A percentile compares a stretch with the other conserved stretches of the same genome.
These are phyloP conservation scores for Geoglossum glabrum DNA, from an alignment of 495 filamentous ascomycete species.

Conservation along the genomic window DNA sequence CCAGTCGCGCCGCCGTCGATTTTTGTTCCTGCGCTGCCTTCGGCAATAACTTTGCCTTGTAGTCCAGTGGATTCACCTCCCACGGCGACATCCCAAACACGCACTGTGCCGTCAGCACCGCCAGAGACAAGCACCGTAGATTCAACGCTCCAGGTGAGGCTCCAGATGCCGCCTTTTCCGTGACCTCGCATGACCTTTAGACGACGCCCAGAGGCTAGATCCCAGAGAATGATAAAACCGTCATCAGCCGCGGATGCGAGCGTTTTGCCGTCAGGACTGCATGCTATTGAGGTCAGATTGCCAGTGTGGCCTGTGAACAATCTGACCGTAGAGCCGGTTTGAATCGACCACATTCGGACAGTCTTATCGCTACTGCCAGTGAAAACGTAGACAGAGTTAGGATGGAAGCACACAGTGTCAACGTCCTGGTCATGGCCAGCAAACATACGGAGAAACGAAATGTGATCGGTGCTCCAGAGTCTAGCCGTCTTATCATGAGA, in stretches of 20 bases:
- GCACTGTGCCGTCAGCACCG: conserved; percentile 80
- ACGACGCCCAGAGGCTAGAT: conserved; percentile 58
- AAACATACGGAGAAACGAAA: conserved; percentile 72
- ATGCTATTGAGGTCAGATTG: conserved; percentile 61
- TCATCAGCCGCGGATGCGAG: conserved; percentile 72
- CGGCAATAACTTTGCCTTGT: conserved; percentile 38
- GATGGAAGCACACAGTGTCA: conserved; percentile 71
- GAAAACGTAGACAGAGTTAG: conserved; percentile 81
- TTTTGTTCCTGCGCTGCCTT: conserved; percentile 30
- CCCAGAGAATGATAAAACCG: conserved; percentile 84
- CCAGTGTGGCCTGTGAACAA: conserved; percentile 84
- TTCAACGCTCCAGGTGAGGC: conserved; percentile 76
- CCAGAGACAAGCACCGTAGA: conserved; percentile 72
- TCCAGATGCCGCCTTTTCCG: conserved; percentile 84
- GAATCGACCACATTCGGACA: conserved; percentile 93
- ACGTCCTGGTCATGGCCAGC: conserved; percentile 82
- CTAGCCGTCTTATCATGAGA: conserved; percentile 78
- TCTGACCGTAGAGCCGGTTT: conserved; percentile 62
- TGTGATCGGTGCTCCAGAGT: conserved; percentile 77
- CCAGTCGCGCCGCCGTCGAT: conserved; percentile 24
- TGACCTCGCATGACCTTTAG: conserved; percentile 89
- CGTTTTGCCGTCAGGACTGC: conserved; percentile 68
- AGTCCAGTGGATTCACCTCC: conserved; percentile 10
- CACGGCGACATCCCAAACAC: conserved; percentile 54
- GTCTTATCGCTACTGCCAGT: conserved; percentile 78